Evolutionary conservation across 768 basidiomycete genomes (phyloP), one percentile per base, ranked within the genome.

Genomic region (Mycena vitilis): DNA sequence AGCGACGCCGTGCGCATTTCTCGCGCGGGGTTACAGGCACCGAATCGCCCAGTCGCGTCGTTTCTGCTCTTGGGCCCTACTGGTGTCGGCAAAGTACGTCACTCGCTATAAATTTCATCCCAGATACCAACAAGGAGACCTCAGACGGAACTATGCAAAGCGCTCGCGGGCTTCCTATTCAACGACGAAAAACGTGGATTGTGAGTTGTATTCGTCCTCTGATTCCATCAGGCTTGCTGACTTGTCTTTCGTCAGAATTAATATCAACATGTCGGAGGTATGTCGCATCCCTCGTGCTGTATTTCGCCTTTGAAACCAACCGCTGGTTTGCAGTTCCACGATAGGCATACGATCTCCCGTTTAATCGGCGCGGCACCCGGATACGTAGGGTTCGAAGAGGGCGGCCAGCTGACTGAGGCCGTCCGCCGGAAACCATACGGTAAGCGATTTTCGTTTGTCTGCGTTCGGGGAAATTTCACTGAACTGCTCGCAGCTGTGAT

Each of bases 331-430:
- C n/a, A 95, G 87, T 98, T 93, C 74, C 93, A 95, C 58, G 96
- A 96, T 71, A 88, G 95, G 61, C 95, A 98, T 75, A 95, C 95
- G 0, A 91, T 98, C 60, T 94, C 95, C 0, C 86, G 95, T 5
- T 82, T 98, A 25, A 95, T 98, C 59, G 97, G 96, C 63, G 93
- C 95, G 2, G 94, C 95, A 0, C 95, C 96, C 10, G 96, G 96
- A 5, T 97, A 96, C 74, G 91, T 98, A 38, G 97, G 96, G 0
- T 91, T 96, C 75, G 95, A 98, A 73, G 88, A 93, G 71, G 94
- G 94, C 5, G 94, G 94, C 44, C 95, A 97, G 76, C 82, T 98
- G 56, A 97, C 96, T 1, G 96, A 98, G 80, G 95, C 95, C 63
- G 92, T 98, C 52, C 87, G 95, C 44, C 87, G 96, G 52, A 93